A percentile compares a stretch with the other conserved stretches of the same genome.
phyloP scores from a whole-genome alignment of 805 yeast genomes.

The Candida awuae region DNA sequence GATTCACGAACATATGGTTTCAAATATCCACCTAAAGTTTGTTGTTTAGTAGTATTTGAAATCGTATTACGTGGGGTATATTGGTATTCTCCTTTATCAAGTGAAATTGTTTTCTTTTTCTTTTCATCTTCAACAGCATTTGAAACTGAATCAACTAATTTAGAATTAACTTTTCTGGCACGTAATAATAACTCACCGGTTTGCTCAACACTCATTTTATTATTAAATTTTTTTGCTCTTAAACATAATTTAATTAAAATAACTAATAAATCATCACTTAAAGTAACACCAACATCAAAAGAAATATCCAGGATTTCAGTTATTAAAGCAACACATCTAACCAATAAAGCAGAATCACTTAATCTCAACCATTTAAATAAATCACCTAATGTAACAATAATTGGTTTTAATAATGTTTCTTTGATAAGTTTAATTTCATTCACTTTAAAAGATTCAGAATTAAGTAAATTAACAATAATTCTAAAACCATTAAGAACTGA shows the following conservation, averaged over 20 bases:
- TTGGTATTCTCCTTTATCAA: conserved; percentile 8
- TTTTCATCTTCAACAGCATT: conserved; percentile 34
- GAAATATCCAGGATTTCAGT: conserved; percentile 61
- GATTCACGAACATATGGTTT: conserved; percentile 4
- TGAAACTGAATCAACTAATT: conserved; percentile 45
- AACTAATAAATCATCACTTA: conserved; percentile 48
- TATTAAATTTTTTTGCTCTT: conserved; percentile 59
- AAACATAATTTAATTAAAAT: conserved; percentile 54
- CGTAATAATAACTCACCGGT: conserved; percentile 52
- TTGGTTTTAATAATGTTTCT: conserved; percentile 36
- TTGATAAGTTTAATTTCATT: conserved; percentile 15
- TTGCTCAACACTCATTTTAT: conserved; percentile 62
- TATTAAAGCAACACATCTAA: conserved; percentile 65
- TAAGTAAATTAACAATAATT: conserved; percentile 29
- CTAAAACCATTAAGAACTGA: conserved; percentile 58
- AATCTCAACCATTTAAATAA: conserved; percentile 77
- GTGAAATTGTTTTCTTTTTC: conserved; percentile 6
- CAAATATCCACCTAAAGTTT: conserved; percentile 9
- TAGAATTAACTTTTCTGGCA: conserved; percentile 48
- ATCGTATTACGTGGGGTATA: conserved; percentile 9
- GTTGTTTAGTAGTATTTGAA: conserved; percentile 11
- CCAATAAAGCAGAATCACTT: conserved; percentile 67
- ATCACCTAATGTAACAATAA: conserved; percentile 55
- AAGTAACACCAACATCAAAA: conserved; percentile 39
- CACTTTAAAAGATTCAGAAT: conserved; percentile 17